phyloP scores from a whole-genome alignment of 495 filamentous ascomycete species.

The Choiromyces venosus region DNA sequence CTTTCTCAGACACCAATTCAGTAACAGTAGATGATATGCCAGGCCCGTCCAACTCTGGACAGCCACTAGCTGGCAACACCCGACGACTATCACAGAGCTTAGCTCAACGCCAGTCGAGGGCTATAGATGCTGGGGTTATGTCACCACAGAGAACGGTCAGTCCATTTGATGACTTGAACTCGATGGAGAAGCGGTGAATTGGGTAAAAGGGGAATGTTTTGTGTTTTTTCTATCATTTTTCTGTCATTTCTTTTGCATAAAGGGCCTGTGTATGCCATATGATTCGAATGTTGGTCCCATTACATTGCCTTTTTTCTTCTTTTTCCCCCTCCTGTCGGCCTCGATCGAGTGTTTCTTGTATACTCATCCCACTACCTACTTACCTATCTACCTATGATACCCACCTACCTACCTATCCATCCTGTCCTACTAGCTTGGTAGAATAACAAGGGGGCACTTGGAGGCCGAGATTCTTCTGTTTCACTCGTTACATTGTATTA shows the following conservation, averaged over 20 bases:
- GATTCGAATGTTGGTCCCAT: neutral
- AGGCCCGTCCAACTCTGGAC: slow-evolving; percentile 18
- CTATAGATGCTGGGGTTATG: slow-evolving; percentile 13
- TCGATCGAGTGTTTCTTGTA: neutral
- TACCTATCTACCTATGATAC: neutral
- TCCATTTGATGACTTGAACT: slow-evolving; percentile 41
- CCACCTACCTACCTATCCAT: neutral
- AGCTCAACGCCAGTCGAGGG: neutral
- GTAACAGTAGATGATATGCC: slow-evolving; percentile 25
- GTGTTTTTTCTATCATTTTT: neutral
- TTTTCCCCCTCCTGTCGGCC: neutral
- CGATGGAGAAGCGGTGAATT: slow-evolving; percentile 23
- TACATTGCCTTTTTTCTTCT: neutral
- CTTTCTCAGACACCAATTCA: slow-evolving; percentile 40
- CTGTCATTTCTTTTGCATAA: neutral
- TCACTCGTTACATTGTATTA: neutral
- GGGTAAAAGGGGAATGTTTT: neutral
- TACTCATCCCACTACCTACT: neutral
- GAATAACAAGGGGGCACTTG: neutral
- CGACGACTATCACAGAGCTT: slow-evolving; percentile 12
- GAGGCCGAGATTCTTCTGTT: neutral
- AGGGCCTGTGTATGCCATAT: neutral
- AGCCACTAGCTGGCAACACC: slow-evolving; percentile 13
- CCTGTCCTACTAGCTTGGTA: neutral
- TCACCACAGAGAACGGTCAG: slow-evolving; percentile 34